Conservation (phyloP, 495 filamentous ascomycete species). For the Penicillium roqueforti region DNA sequence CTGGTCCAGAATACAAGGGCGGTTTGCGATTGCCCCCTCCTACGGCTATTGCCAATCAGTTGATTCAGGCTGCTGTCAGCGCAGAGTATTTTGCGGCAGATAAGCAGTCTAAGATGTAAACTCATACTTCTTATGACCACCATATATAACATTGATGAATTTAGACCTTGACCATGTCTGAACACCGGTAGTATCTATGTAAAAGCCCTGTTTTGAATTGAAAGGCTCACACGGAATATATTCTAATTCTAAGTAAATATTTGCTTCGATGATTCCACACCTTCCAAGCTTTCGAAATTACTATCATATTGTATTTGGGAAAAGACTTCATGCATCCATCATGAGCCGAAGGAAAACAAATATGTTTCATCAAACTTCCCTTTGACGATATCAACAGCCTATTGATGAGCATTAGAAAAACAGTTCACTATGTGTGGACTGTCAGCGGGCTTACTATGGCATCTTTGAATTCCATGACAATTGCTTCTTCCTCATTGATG, state of each 20-base stretch:
- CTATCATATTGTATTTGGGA: neutral
- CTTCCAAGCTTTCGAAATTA: too few relatives aligned
- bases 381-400: neutral
- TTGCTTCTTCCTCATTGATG: neutral
- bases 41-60: constrained; percentile 77
- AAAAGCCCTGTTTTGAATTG: too few relatives aligned
- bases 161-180: neutral
- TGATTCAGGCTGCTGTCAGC: constrained; percentile 52
- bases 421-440: too few relatives aligned
- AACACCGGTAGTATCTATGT: too few relatives aligned
- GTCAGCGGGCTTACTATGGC: neutral
- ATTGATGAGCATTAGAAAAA: neutral
- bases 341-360: neutral
- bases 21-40: constrained; percentile 65
- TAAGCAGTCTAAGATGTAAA: constrained; percentile 34
- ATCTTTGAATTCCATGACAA: neutral
- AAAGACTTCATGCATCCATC: neutral
- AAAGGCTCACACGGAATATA: too few relatives aligned
- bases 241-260: too few relatives aligned
- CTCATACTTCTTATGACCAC: neutral
- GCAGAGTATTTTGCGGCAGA: constrained; percentile 43
- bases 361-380: neutral
- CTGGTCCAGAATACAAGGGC: constrained; percentile 64
- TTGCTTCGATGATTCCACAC: too few relatives aligned
- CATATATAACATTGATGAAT: neutral